Evolutionary conservation across 106 monocot genomes (phyloP), one percentile per base, ranked within the genome.

Genomic region (Triglochin maritima): DNA sequence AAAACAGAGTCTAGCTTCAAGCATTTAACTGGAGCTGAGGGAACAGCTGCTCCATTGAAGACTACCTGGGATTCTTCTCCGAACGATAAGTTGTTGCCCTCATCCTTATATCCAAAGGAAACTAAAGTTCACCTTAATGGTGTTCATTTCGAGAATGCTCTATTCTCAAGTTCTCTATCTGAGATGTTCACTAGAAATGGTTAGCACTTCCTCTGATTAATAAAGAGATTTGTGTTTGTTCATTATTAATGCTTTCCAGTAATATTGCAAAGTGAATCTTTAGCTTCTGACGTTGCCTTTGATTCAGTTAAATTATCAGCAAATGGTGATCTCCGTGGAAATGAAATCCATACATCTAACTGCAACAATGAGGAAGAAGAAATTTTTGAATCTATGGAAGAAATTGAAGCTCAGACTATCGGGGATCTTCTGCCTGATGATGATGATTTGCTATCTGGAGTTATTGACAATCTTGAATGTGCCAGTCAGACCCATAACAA

Each of bases 351-450:
- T 67, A 63, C 48, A 15, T 48, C 50, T n/a, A 60, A 73, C 14
- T 76, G 74, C 3, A 74, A 79, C 62, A 75, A 51, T 57, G 69
- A 17, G 54, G 83, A 81, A 77, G 85, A 83, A 59, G 92, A 65
- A 49, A 75, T 72, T 57, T 68, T 85, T 50, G 82, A 76, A 46
- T 85, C 75, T 15, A 56, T 82, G 69, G 71, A 85, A 67, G 89
- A 85, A 80, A 75, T 89, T 45, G 92, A 92, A 81, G 92, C 92
- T 49, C 87, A 83, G 74, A 85, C 87, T 50, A 92, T 92, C 68
- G 87, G 87, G 43, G 68, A 92, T 58, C 85, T 92, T n/a, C 87
- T 92, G 63, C 92, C 89, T 72, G 78, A 89, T 74, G 89, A 89
- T 66, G 84, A 89, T 76, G 89, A 89, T 60, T 77, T 89, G 46